These are phyloP conservation scores for Penicillium atrosanguineum DNA, from an alignment of 495 filamentous ascomycete genomes.

Conservation along the genomic window DNA sequence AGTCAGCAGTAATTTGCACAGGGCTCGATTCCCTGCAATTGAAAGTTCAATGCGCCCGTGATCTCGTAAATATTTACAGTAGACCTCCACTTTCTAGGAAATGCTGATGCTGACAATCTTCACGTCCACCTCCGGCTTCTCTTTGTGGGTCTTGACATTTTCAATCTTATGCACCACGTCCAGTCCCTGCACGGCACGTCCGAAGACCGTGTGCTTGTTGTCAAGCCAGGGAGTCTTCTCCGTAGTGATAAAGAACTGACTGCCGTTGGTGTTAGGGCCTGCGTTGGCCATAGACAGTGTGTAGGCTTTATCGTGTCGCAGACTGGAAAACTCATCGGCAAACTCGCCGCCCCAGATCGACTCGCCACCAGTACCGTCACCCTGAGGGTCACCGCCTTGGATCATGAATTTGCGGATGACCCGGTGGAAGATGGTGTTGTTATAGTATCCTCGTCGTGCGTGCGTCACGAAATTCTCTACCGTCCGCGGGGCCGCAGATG, in stretches of 20 bases:
- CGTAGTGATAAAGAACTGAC: slow-evolving; percentile 98
- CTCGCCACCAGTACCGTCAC: slow-evolving; percentile 94
- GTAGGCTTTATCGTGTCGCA: slow-evolving; percentile 95
- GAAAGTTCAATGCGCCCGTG: slow-evolving; percentile 1
- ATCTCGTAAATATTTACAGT: slow-evolving; percentile 7
- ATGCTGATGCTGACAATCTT: slow-evolving; percentile 86
- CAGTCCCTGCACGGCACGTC: slow-evolving; percentile 79
- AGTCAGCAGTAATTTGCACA: neutral
- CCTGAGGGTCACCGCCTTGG: slow-evolving; percentile 83
- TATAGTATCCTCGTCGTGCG: slow-evolving; percentile 86
- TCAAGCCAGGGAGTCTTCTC: slow-evolving; percentile 97
- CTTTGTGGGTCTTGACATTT: slow-evolving; percentile 86
- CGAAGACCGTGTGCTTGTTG: slow-evolving; percentile 94
- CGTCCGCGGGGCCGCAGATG: slow-evolving; percentile 85
- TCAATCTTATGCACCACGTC: slow-evolving; percentile 98
- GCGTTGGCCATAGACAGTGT: slow-evolving; percentile 98
- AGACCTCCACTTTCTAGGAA: slow-evolving; percentile 14
- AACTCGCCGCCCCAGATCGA: slow-evolving; percentile 97
- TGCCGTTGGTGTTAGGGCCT: slow-evolving; percentile 73
- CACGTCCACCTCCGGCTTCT: slow-evolving; percentile 94
- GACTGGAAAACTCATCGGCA: slow-evolving; percentile 86
- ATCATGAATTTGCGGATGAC: slow-evolving; percentile 99
- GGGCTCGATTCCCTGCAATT: neutral
- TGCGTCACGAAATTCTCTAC: slow-evolving; percentile 99
- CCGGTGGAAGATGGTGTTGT: slow-evolving; percentile 94